Percentiles rank a stretch among this genome's conserved stretches.
Conservation (phyloP, 176 grass and related monocot species). For the Canna indica region DNA sequence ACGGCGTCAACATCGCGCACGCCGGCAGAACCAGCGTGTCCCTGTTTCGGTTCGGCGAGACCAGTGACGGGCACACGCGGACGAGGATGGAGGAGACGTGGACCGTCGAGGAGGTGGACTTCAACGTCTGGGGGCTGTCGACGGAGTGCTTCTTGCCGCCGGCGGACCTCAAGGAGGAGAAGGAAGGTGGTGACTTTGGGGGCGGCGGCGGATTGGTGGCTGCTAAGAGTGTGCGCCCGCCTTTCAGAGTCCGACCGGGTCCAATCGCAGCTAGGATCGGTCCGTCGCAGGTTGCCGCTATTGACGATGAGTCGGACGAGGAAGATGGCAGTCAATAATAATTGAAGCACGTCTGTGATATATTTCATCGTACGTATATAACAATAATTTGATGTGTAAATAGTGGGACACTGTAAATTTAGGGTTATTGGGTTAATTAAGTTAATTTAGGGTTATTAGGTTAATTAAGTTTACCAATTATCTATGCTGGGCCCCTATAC, state of each 20-base stretch:
- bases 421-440: background rate
- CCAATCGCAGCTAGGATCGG: background rate
- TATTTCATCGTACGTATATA: background rate
- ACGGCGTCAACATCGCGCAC: constrained; percentile 20
- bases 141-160: constrained; percentile 20
- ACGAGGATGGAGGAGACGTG: constrained; percentile 24
- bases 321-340: background rate
- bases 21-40: constrained; percentile 2
- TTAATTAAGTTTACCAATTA: too few species aligned
- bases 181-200: background rate
- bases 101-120: constrained; percentile 23
- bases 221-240: background rate
- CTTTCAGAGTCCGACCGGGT: background rate
- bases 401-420: background rate
- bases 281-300: background rate
- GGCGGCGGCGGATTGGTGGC: background rate
- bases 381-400: background rate
- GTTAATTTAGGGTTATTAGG: background rate
- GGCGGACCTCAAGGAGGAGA: background rate
- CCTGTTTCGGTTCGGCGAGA: constrained; percentile 2
- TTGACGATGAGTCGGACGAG: background rate
- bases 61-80: background rate
- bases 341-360: background rate
- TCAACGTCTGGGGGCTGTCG: constrained; percentile 15
- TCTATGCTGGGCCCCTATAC: too few species aligned